Evolutionary conservation across 148 eudicot species (phyloP).

Genomic region (Bassia scoparia): DNA sequence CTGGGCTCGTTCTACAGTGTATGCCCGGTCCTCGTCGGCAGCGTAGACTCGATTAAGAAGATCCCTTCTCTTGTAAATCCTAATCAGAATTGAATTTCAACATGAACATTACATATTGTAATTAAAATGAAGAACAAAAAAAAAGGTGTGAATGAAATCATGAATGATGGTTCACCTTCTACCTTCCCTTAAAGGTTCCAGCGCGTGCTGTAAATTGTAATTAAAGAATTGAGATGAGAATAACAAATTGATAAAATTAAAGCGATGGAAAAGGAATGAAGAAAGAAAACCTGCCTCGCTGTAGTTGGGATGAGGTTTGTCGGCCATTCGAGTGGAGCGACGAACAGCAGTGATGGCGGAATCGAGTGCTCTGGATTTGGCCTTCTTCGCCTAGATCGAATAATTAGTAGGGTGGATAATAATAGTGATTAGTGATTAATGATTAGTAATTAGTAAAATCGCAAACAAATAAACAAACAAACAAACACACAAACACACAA

Average conservation of each 20-base stretch:
- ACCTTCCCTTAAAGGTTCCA: too few species aligned
- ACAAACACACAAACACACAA: too few species aligned
- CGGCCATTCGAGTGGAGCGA: constrained; percentile 57
- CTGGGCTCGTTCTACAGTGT: constrained; percentile 49
- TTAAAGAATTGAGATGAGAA: too few species aligned
- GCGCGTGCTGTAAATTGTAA: too few species aligned
- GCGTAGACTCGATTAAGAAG: constrained; percentile 49
- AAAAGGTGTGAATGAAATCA: too few species aligned
- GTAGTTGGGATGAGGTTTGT: constrained; percentile 53
- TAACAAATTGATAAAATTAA: neutral
- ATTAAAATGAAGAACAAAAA: neutral
- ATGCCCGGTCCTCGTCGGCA: constrained; percentile 43
- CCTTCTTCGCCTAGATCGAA: constrained; percentile 39
- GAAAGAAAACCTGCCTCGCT: constrained; percentile 40
- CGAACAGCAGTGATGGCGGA: constrained; percentile 38
- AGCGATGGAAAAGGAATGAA: too few species aligned
- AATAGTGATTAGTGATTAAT: too few species aligned
- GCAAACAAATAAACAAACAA: too few species aligned
- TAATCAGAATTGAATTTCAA: too few species aligned
- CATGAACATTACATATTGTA: neutral
- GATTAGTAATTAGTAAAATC: too few species aligned
- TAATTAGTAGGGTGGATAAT: too few species aligned
- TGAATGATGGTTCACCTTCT: too few species aligned
- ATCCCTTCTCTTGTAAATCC: constrained; percentile 39
- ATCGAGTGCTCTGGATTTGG: constrained; percentile 25